Evolutionary conservation across 2,329 filamentous ascomycete species (phyloP), one percentile per base, ranked within the genome.

Genomic region (Cordyceps cicadae): DNA sequence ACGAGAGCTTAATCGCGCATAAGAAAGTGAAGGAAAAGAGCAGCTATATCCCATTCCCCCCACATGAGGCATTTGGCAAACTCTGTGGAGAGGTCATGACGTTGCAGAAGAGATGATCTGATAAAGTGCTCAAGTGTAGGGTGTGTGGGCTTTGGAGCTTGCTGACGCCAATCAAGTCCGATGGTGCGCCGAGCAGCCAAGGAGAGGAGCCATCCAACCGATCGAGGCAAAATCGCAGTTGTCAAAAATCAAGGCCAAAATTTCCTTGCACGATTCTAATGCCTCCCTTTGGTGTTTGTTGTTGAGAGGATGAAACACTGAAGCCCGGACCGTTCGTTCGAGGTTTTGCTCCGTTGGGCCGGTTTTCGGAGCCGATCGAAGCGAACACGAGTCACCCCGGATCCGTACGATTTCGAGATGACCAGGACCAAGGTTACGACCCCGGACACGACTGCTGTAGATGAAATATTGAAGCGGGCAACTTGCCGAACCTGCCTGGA

Each of bases 161-260:
- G 48, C 55, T 46, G 54, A 56, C 26, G n/a, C n/a, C n/a, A n/a
- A 26, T 43, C 43, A 56, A 43, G 46, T 58, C 55, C 55, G 46
- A 58, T 50, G 3, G 37, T 37, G 34, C 46, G 55, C 55, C 55
- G 55, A 57, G 46, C 32, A 19, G 21, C 54, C 26, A 54, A 21
- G 11, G 37, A 54, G 21, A 29, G 26, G 17, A 46, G 43, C 43
- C 43, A 19, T 46, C 15, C 39, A 19, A 54, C 24, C 39, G 9
- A 19, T 14, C 17, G 9, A 32, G n/a, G 39, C 17, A 43, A 32
- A n/a, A 12, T 43, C 12, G 39, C 39, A 15, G 6, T 15, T 15
- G 2, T 43, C 41, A 29, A 29, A 29, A 29, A 29, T 29, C 19
- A 24, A 9, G 5, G n/a, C 3, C 12, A 14, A 45, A 7, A 15